Evolutionary conservation across 2,329 filamentous ascomycete species (phyloP).

Genomic region (Biscogniauxia mediterranea): DNA sequence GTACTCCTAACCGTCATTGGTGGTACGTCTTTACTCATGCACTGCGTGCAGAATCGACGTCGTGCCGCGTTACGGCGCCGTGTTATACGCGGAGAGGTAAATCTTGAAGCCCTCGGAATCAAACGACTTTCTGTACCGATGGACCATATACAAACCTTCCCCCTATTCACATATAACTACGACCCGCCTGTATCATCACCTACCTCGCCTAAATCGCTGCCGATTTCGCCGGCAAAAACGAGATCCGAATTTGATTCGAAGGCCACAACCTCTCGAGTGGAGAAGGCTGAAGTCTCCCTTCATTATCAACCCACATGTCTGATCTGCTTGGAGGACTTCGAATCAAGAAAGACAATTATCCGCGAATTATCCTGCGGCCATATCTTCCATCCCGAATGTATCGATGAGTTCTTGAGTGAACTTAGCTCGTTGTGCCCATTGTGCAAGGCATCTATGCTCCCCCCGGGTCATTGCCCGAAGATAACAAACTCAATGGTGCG

Average conservation of each 20-base stretch:
- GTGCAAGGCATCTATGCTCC: constrained; percentile 83
- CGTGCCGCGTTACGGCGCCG: constrained; percentile 66
- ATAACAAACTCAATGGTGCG: constrained; percentile 87
- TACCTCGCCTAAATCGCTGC: constrained; percentile 32
- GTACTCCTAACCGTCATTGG: constrained; percentile 68
- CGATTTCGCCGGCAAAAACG: constrained; percentile 25
- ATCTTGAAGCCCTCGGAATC: constrained; percentile 82
- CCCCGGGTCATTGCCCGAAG: constrained; percentile 61
- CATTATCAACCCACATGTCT: constrained; percentile 79
- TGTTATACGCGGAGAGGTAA: constrained; percentile 75
- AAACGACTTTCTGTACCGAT: constrained; percentile 76
- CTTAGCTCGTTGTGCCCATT: constrained; percentile 86
- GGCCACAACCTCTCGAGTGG: constrained; percentile 15
- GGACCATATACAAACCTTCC: constrained; percentile 69
- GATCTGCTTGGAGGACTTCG: constrained; percentile 86
- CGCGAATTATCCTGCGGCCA: constrained; percentile 87
- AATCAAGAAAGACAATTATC: constrained; percentile 67
- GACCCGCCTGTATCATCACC: constrained; percentile 46
- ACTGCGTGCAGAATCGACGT: constrained; percentile 70
- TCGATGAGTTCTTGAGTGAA: constrained; percentile 76
- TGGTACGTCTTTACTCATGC: constrained; percentile 69
- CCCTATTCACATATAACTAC: constrained; percentile 73
- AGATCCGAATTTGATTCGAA: constrained; percentile 19
- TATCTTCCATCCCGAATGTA: constrained; percentile 90
- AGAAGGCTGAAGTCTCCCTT: constrained; percentile 42